A percentile compares a stretch with the other conserved stretches of the same genome.
These are phyloP conservation scores for Eucalyptus curtisii DNA, from an alignment of 345 rosid species.

Conservation along the genomic window DNA sequence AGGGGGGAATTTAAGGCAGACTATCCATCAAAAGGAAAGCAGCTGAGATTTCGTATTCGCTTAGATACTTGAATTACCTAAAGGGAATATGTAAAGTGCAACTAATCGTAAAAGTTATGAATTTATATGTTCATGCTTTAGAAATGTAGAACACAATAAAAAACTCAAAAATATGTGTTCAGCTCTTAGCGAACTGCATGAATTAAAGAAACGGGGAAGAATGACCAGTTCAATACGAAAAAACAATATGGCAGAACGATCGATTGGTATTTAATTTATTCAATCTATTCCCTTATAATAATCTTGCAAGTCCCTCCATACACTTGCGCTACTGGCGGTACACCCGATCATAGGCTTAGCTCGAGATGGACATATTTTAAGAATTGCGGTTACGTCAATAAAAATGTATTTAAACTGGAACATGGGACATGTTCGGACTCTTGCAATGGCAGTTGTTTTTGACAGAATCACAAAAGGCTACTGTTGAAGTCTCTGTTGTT, in stretches of 20 bases:
- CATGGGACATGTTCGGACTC: background rate
- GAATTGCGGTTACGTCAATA: background rate
- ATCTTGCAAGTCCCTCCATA: background rate
- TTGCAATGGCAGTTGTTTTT: background rate
- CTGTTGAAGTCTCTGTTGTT: background rate
- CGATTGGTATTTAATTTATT: background rate
- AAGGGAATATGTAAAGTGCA: background rate
- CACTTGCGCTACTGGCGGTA: background rate
- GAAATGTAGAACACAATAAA: background rate
- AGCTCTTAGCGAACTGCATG: background rate
- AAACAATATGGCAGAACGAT: background rate
- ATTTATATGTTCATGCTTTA: background rate
- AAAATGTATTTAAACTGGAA: background rate
- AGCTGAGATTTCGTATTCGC: background rate
- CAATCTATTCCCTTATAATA: background rate
- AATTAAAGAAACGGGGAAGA: background rate
- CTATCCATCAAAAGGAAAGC: background rate
- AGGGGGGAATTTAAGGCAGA: background rate
- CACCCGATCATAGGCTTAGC: background rate
- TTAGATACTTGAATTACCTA: background rate
- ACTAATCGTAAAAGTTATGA: background rate
- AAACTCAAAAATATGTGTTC: background rate
- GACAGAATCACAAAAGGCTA: background rate
- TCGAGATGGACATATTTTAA: background rate
- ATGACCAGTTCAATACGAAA: background rate